These are phyloP conservation scores for Gossypium trilobum DNA, from an alignment of 441 rosid species.

Conservation along the genomic window DNA sequence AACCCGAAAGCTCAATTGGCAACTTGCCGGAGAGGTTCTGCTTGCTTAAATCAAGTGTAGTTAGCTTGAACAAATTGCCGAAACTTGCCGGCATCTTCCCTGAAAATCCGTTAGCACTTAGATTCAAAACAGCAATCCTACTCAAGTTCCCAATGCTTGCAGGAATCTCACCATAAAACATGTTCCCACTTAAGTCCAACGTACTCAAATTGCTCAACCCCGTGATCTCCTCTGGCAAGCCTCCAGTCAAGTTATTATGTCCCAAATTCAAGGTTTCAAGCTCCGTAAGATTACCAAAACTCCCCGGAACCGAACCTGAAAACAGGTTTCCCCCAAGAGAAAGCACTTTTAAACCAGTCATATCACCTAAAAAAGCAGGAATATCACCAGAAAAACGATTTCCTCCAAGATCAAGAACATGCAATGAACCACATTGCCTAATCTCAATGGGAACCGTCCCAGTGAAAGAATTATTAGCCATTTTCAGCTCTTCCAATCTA, in stretches of 20 bases:
- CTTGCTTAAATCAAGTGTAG: slow-evolving; percentile 69
- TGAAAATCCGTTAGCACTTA: slow-evolving; percentile 61
- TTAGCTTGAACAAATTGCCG: slow-evolving; percentile 60
- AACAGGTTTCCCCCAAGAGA: slow-evolving; percentile 56
- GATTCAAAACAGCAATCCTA: slow-evolving; percentile 43
- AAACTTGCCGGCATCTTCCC: slow-evolving; percentile 59
- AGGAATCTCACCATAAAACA: slow-evolving; percentile 59
- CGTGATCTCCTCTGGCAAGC: slow-evolving; percentile 54
- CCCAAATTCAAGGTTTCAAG: slow-evolving; percentile 49
- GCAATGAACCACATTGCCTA: slow-evolving; percentile 52
- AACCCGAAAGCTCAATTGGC: slow-evolving; percentile 65
- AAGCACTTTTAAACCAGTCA: slow-evolving; percentile 48
- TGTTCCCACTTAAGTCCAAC: slow-evolving; percentile 64
- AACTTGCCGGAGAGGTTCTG: slow-evolving; percentile 72
- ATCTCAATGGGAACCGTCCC: slow-evolving; percentile 56
- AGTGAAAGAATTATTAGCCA: slow-evolving; percentile 60
- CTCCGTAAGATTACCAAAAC: slow-evolving; percentile 36
- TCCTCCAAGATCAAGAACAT: slow-evolving; percentile 57
- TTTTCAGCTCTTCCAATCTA: slow-evolving; percentile 45
- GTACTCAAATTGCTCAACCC: slow-evolving; percentile 47
- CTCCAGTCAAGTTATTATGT: slow-evolving; percentile 49
- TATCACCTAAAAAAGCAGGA: slow-evolving; percentile 49
- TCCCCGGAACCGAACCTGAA: slow-evolving; percentile 51
- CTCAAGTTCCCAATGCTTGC: slow-evolving; percentile 55
- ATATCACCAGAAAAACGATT: slow-evolving; percentile 50